phyloP scores from a whole-genome alignment of 805 yeast species.

The Yarrowia sp. region DNA sequence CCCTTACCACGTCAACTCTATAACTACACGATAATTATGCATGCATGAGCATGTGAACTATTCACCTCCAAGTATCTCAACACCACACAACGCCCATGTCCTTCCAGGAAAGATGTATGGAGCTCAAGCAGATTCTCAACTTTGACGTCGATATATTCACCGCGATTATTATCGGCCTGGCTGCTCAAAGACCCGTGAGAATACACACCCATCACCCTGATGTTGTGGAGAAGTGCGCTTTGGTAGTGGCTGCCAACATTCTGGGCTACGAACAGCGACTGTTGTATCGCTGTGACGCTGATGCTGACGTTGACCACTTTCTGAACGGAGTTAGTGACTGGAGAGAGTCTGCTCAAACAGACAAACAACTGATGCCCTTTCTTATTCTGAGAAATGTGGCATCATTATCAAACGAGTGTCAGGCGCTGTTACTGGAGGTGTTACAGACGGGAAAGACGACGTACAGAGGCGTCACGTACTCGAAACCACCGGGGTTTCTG shows the following conservation, averaged over 20 bases:
- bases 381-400: slow-evolving; percentile 28
- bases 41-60: background rate
- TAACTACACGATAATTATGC: slow-evolving; percentile 6
- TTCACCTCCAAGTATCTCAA: background rate
- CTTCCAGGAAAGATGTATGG: slow-evolving; percentile 14
- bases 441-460: slow-evolving; percentile 22
- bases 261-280: slow-evolving; percentile 7
- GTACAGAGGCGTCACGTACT: slow-evolving; percentile 22
- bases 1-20: background rate
- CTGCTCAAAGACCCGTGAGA: slow-evolving; percentile 22
- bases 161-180: slow-evolving; percentile 29
- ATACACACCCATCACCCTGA: slow-evolving; percentile 21
- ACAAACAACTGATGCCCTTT: slow-evolving; percentile 8
- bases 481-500: slow-evolving; percentile 25
- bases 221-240: slow-evolving; percentile 25
- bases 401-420: slow-evolving; percentile 29
- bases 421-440: slow-evolving; percentile 13
- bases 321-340: slow-evolving; percentile 8
- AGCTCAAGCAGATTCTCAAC: slow-evolving; percentile 24
- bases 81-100: slow-evolving; percentile 10
- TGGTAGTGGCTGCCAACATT: slow-evolving; percentile 33
- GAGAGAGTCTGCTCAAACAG: slow-evolving; percentile 1
- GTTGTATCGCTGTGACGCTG: slow-evolving; percentile 15
- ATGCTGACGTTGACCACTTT: slow-evolving; percentile 21
- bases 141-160: slow-evolving; percentile 39